phyloP scores from a whole-genome alignment of 148 eudicot species.

The Agrostemma githago region DNA sequence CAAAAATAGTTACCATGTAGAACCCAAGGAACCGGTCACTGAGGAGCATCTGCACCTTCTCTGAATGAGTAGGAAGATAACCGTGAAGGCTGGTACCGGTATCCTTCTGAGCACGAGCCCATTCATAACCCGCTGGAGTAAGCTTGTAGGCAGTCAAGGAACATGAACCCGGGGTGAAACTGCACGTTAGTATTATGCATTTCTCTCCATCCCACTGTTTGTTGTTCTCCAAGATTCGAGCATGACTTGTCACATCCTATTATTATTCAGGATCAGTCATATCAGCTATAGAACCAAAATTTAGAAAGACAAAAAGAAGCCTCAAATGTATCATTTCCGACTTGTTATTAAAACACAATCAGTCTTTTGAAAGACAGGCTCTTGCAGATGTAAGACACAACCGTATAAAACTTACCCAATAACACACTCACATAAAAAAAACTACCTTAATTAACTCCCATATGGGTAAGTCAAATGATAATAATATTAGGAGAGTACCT shows the following conservation, averaged over 20 bases:
- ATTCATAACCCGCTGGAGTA: conserved; percentile 92
- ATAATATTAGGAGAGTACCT: neutral
- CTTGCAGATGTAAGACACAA: neutral
- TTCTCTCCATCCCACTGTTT: conserved; percentile 98
- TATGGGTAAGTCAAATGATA: neutral
- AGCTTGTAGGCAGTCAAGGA: conserved; percentile 96
- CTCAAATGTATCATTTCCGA: neutral
- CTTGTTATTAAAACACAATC: neutral
- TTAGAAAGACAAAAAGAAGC: neutral
- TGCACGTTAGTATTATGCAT: conserved; percentile 90
- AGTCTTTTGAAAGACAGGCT: neutral
- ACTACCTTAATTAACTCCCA: neutral
- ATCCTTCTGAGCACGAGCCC: conserved; percentile 93
- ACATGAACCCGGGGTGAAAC: conserved; percentile 98
- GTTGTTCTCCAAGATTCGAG: conserved; percentile 78
- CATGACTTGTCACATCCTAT: conserved; percentile 88
- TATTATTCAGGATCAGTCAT: conserved; percentile 22
- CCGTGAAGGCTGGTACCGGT: conserved; percentile 89
- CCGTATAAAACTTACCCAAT: too few species aligned
- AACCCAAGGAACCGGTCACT: conserved; percentile 99
- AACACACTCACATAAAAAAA: neutral
- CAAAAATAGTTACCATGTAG: conserved; percentile 67
- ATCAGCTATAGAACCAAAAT: neutral
- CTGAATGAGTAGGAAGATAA: conserved; percentile 92
- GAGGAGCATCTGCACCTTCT: conserved; percentile 98